A percentile compares a stretch with the other conserved stretches of the same genome.
phyloP scores from a whole-genome alignment of 495 filamentous ascomycete genomes.

The Rhizodiscina lignyota region DNA sequence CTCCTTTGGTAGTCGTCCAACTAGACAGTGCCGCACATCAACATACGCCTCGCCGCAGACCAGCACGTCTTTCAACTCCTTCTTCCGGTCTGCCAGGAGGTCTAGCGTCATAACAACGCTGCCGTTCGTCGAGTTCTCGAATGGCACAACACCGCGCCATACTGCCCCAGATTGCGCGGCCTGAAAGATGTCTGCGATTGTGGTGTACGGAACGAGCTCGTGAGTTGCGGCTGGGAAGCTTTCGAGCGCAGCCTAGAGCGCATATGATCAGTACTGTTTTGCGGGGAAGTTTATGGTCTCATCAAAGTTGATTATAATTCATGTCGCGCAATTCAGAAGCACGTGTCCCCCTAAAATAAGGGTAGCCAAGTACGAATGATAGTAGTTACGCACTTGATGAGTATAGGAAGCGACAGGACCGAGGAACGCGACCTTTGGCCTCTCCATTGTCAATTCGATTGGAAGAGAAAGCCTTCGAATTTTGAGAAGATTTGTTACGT shows the following conservation, averaged over 20 bases:
- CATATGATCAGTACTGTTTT: background rate
- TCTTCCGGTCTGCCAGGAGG: conserved; percentile 57
- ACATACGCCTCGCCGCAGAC: conserved; percentile 74
- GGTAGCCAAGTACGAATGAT: too few species aligned
- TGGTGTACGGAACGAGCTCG: conserved; percentile 12
- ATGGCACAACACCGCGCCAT: conserved; percentile 70
- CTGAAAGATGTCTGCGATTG: conserved; percentile 55
- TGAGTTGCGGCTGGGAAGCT: conserved; percentile 10
- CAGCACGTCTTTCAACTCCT: conserved; percentile 41
- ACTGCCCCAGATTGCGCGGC: conserved; percentile 48
- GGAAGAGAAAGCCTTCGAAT: too few species aligned
- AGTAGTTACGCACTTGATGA: conserved; percentile 59
- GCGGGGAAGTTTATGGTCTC: too few species aligned
- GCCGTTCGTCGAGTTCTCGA: conserved; percentile 93
- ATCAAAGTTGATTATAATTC: too few species aligned
- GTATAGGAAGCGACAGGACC: conserved; percentile 76
- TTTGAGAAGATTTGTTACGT: too few species aligned
- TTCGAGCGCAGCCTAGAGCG: conserved; percentile 15
- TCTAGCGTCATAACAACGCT: conserved; percentile 79
- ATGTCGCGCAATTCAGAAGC: too few species aligned
- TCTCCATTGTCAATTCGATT: conserved; percentile 4
- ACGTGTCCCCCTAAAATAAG: too few species aligned
- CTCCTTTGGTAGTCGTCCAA: conserved; percentile 30
- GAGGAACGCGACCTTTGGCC: conserved; percentile 50
- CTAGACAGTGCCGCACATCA: conserved; percentile 69